Conservation (phyloP, 345 rosid genomes). For the Murraya koenigii region DNA sequence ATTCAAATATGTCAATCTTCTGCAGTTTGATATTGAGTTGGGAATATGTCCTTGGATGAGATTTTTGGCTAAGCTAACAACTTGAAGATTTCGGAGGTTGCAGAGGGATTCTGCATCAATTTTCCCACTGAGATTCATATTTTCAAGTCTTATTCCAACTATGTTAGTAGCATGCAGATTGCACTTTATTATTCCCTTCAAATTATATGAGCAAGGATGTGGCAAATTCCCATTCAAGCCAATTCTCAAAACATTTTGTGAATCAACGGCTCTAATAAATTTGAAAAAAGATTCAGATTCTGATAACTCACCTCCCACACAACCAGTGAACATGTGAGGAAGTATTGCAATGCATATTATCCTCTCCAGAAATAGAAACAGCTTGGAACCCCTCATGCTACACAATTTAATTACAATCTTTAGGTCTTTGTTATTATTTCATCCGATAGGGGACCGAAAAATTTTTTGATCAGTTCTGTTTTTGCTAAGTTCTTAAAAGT, state of each 20-base stretch:
- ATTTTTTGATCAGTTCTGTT: background rate
- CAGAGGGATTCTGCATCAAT: constrained; percentile 41
- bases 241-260: constrained; percentile 22
- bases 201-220: constrained; percentile 25
- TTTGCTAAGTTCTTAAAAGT: background rate
- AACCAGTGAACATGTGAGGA: constrained; percentile 15
- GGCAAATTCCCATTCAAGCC: constrained; percentile 2
- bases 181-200: constrained; percentile 32
- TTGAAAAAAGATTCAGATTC: constrained; percentile 31
- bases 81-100: constrained; percentile 27
- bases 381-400: constrained; percentile 6
- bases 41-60: constrained; percentile 38
- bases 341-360: constrained; percentile 12
- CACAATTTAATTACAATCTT: constrained; percentile 8
- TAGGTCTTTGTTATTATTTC: background rate
- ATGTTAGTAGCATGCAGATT: constrained; percentile 19
- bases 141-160: constrained; percentile 41
- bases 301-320: constrained; percentile 25
- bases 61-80: constrained; percentile 35
- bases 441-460: constrained; percentile 5
- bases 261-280: constrained; percentile 38
- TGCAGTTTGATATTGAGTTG: constrained; percentile 29
- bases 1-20: constrained; percentile 30
- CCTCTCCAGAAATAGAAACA: background rate
- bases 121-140: constrained; percentile 34